Evolutionary conservation across 768 basidiomycete genomes (phyloP).

Genomic region (Mycena capillaripes): DNA sequence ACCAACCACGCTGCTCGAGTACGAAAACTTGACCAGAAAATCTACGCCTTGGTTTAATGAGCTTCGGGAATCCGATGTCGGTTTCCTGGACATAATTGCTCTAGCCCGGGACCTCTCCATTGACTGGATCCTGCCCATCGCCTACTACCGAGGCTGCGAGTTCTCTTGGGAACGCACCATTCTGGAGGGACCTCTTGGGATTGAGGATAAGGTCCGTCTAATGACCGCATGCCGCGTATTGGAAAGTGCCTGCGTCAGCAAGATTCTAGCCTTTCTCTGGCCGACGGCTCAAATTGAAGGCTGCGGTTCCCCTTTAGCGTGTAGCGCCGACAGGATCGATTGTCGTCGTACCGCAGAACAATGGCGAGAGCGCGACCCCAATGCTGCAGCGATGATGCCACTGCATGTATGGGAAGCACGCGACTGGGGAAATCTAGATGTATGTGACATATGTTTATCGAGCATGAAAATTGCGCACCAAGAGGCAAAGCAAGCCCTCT

Average conservation of each 20-base stretch:
- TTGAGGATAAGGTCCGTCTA: not conserved
- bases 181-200: not conserved
- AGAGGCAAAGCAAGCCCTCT: not conserved
- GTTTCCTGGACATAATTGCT: not conserved
- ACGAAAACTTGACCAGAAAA: not conserved
- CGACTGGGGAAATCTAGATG: not conserved
- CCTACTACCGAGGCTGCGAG: not conserved
- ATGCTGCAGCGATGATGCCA: not conserved
- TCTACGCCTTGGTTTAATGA: not conserved
- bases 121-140: constrained; percentile 9
- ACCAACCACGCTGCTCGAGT: not conserved
- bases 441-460: not conserved
- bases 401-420: not conserved
- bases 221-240: not conserved
- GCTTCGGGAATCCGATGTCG: not conserved
- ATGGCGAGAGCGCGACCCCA: not conserved
- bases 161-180: not conserved
- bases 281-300: not conserved
- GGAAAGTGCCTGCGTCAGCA: constrained; percentile 31
- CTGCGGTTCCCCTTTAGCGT: not conserved
- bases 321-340: not conserved
- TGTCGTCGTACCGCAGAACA: not conserved
- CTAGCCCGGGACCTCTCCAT: not conserved
- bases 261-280: constrained; percentile 30
- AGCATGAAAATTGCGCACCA: not conserved